Percentiles rank a stretch among this genome's conserved stretches.
These are phyloP conservation scores for Linum lewisii DNA, from an alignment of 345 rosid genomes.

Conservation along the genomic window DNA sequence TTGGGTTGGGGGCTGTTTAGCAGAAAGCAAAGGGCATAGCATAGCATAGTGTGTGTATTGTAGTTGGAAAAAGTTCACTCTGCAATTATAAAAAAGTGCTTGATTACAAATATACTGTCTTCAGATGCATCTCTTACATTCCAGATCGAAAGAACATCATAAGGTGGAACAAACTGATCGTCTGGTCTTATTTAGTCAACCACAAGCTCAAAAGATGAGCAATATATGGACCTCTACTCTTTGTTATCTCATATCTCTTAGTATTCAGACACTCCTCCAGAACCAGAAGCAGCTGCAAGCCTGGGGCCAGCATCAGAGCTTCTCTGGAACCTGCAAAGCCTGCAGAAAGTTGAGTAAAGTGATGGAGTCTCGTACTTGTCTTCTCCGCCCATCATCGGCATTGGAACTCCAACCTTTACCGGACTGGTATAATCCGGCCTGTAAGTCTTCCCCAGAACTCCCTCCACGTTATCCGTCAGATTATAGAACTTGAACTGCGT, in stretches of 20 bases:
- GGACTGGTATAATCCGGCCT: constrained; percentile 54
- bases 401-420: constrained; percentile 58
- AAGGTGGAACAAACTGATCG: not conserved
- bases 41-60: not conserved
- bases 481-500: constrained; percentile 60
- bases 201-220: not conserved
- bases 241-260: not conserved
- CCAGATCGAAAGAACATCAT: no score
- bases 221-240: not conserved
- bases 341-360: constrained; percentile 52
- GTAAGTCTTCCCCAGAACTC: constrained; percentile 72
- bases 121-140: no score
- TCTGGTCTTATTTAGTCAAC: constrained; percentile 4
- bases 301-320: constrained; percentile 11
- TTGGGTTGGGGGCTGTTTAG: no score
- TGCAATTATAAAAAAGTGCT: no score
- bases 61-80: no score
- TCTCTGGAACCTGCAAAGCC: constrained; percentile 49
- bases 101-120: not conserved
- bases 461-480: constrained; percentile 53
- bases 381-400: constrained; percentile 85
- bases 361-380: constrained; percentile 70
- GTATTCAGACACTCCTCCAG: constrained; percentile 3
- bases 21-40: not conserved
- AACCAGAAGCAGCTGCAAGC: constrained; percentile 13